A percentile compares a stretch with the other conserved stretches of the same genome.
phyloP scores from a whole-genome alignment of 176 grass and related monocot genomes.

The Aechmea fasciata region DNA sequence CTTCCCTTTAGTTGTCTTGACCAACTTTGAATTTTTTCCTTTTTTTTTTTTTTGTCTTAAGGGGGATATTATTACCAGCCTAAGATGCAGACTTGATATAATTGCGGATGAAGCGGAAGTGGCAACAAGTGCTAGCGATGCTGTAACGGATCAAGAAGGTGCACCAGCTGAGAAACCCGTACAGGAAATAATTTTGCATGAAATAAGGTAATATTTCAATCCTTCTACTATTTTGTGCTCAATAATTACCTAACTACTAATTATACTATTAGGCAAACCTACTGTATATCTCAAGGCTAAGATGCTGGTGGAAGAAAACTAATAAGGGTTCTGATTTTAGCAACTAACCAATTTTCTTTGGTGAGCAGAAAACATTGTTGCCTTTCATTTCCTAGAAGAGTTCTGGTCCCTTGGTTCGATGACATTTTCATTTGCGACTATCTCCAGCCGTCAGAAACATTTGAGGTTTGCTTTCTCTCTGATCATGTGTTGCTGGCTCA shows the following conservation, averaged over 20 bases:
- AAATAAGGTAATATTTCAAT: conserved; percentile 47
- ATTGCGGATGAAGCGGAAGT: conserved; percentile 67
- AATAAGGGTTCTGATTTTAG: not conserved
- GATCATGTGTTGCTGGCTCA: too few relatives aligned
- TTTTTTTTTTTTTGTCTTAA: conserved; percentile 16
- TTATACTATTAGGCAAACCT: not conserved
- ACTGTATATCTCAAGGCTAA: not conserved
- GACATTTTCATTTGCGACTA: conserved; percentile 72
- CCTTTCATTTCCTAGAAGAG: conserved; percentile 72
- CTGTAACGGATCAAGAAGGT: conserved; percentile 8
- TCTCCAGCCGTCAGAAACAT: conserved; percentile 57
- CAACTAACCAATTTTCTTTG: not conserved
- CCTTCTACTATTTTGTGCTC: not conserved
- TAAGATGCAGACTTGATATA: conserved; percentile 78
- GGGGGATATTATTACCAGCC: conserved; percentile 56
- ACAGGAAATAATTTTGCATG: conserved; percentile 44
- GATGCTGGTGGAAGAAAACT: not conserved
- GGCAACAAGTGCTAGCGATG: conserved; percentile 11
- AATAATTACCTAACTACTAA: not conserved
- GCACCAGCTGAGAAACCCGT: conserved; percentile 36
- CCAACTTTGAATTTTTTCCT: conserved; percentile 7
- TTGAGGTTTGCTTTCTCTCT: conserved; percentile 32
- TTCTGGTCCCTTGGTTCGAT: conserved; percentile 61
- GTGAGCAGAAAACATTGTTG: conserved; percentile 49
- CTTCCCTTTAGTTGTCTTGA: not conserved